These are phyloP conservation scores for Leccinum sublutescens DNA, from an alignment of 768 basidiomycete genomes.

Conservation along the genomic window DNA sequence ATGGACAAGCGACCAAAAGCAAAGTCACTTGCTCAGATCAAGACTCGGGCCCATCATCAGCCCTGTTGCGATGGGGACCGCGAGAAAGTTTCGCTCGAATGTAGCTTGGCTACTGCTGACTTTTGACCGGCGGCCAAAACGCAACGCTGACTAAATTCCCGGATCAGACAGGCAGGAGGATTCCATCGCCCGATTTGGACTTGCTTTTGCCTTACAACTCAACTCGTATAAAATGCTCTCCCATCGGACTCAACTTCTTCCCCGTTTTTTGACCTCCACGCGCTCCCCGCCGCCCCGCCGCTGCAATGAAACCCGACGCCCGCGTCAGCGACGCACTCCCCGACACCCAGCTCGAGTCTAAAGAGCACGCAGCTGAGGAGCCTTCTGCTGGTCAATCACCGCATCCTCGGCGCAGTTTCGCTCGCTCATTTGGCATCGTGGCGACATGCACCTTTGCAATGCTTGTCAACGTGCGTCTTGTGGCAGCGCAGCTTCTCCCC, in stretches of 20 bases:
- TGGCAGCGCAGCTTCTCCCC: not conserved
- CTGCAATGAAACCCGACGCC: conserved; percentile 8
- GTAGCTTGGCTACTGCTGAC: not conserved
- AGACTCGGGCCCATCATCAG: conserved; percentile 5
- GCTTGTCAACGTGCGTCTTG: conserved; percentile 34
- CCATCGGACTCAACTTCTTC: not conserved
- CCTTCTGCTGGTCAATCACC: not conserved
- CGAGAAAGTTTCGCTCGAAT: not conserved
- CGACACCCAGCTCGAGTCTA: conserved; percentile 14
- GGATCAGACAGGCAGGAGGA: not conserved
- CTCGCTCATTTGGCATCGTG: conserved; percentile 32
- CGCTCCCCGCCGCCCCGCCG: not conserved
- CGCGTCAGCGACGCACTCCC: conserved; percentile 10
- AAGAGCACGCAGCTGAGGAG: conserved; percentile 10
- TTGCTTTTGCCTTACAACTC: not conserved
- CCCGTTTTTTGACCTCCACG: not conserved
- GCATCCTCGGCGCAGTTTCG: conserved; percentile 18
- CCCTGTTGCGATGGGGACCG: not conserved
- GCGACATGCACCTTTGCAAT: conserved; percentile 40
- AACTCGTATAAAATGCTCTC: not conserved
- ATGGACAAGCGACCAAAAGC: not conserved
- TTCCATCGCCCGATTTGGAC: not conserved
- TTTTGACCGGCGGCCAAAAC: not conserved
- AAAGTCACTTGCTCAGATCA: not conserved
- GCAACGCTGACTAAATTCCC: not conserved